A percentile compares a stretch with the other conserved stretches of the same genome.
Evolutionary conservation across 306 rosid species (phyloP).

Genomic region (Betula pendula): DNA sequence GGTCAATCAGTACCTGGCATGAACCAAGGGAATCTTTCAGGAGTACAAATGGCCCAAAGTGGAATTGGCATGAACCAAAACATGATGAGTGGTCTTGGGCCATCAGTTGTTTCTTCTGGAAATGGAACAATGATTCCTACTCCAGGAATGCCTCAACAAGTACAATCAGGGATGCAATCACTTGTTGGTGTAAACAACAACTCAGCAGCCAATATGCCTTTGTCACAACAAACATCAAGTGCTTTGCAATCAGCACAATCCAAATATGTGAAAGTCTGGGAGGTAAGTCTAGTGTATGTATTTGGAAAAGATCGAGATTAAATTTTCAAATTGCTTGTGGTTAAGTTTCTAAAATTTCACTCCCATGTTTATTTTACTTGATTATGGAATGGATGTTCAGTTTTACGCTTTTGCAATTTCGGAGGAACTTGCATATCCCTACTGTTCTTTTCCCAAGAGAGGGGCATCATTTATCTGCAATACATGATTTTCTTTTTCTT

Average conservation of each 20-base stretch:
- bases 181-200: slow-evolving; percentile 60
- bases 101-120: slow-evolving; percentile 82
- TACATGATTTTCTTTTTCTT: not conserved
- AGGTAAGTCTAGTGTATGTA: slow-evolving; percentile 51
- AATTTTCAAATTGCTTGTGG: slow-evolving; percentile 6
- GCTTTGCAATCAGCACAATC: slow-evolving; percentile 73
- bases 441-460: not conserved
- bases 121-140: slow-evolving; percentile 92
- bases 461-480: not conserved
- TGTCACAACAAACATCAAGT: slow-evolving; percentile 72
- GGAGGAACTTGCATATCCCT: not conserved
- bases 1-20: slow-evolving; percentile 72
- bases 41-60: slow-evolving; percentile 72
- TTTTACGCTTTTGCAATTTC: not conserved
- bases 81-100: slow-evolving; percentile 74
- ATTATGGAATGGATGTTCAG: not conserved
- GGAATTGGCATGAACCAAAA: slow-evolving; percentile 82
- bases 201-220: slow-evolving; percentile 62
- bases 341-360: not conserved
- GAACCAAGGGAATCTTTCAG: slow-evolving; percentile 82
- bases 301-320: slow-evolving; percentile 5
- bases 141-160: slow-evolving; percentile 93
- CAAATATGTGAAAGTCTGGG: slow-evolving; percentile 95
- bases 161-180: slow-evolving; percentile 68
- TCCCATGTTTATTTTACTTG: not conserved